Evolutionary conservation across 1,284 basidiomycete genomes (phyloP).

Genomic region (Malassezia globosa): DNA sequence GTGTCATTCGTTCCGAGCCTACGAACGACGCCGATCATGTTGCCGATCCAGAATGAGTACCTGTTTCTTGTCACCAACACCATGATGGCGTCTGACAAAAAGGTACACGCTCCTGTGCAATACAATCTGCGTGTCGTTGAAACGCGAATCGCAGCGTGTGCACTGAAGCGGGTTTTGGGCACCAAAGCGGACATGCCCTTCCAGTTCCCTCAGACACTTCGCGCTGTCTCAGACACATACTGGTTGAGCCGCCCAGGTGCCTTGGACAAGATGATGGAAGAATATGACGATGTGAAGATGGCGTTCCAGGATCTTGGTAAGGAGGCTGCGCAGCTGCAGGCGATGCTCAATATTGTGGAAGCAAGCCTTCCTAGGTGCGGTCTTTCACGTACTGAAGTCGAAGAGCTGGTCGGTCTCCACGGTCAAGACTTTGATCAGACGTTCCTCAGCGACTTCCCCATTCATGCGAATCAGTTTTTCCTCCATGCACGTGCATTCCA

Average conservation of each 20-base stretch:
- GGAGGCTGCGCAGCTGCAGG: slow-evolving; percentile 31
- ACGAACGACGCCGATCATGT: slow-evolving; percentile 18
- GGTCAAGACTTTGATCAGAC: slow-evolving; percentile 28
- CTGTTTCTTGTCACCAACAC: slow-evolving; percentile 42
- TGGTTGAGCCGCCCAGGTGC: slow-evolving; percentile 21
- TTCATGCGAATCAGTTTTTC: slow-evolving; percentile 33
- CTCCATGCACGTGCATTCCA: slow-evolving; percentile 33
- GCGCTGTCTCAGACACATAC: slow-evolving; percentile 31
- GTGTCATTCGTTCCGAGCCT: slow-evolving; percentile 39
- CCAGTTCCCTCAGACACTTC: slow-evolving; percentile 21
- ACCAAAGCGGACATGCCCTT: slow-evolving; percentile 5
- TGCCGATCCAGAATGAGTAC: slow-evolving; percentile 24
- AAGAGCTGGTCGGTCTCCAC: slow-evolving; percentile 25
- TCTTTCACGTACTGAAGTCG: slow-evolving; percentile 23
- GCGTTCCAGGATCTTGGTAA: slow-evolving; percentile 23
- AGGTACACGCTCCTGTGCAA: slow-evolving; percentile 41
- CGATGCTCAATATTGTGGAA: slow-evolving; percentile 23
- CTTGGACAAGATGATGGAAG: slow-evolving; percentile 21
- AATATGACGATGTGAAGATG: slow-evolving; percentile 16
- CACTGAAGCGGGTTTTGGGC: slow-evolving; percentile 19
- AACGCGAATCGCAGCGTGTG: slow-evolving; percentile 32
- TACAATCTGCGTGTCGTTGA: slow-evolving; percentile 45
- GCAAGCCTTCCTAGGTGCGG: slow-evolving; percentile 11
- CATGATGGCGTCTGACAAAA: slow-evolving; percentile 40
- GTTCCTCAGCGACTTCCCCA: slow-evolving; percentile 36